Conservation (phyloP, 2,329 filamentous ascomycete species). For the Pestalotiopsis sp. region DNA sequence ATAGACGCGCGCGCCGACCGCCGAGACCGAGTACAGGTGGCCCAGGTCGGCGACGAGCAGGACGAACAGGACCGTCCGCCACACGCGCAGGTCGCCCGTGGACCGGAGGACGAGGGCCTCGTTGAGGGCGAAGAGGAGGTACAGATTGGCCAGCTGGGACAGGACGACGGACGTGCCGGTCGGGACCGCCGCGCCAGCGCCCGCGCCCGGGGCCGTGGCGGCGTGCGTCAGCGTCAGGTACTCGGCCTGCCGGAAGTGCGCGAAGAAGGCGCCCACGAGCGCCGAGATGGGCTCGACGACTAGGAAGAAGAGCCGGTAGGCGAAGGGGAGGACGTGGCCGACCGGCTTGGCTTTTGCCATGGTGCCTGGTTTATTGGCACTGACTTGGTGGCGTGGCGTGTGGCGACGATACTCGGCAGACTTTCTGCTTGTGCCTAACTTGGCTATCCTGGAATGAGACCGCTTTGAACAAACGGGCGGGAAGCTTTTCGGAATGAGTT, state of each 20-base stretch:
- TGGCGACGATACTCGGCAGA: no score
- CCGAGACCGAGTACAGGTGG: slow-evolving; percentile 69
- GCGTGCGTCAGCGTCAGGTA: slow-evolving; percentile 70
- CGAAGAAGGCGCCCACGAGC: slow-evolving; percentile 55
- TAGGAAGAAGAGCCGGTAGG: slow-evolving; percentile 76
- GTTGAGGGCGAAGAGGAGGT: slow-evolving; percentile 76
- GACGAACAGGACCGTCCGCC: slow-evolving; percentile 67
- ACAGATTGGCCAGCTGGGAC: slow-evolving; percentile 78
- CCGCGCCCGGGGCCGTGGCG: slow-evolving; percentile 42
- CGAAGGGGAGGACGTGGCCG: slow-evolving; percentile 53
- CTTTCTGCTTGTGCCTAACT: no score
- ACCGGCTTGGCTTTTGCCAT: slow-evolving; percentile 12
- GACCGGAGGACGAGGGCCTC: slow-evolving; percentile 75
- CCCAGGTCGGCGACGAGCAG: slow-evolving; percentile 77
- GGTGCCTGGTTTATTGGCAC: not conserved
- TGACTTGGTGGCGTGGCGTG: not conserved
- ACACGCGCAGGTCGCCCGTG: slow-evolving; percentile 70
- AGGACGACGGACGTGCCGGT: slow-evolving; percentile 67
- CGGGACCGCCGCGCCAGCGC: slow-evolving; percentile 50
- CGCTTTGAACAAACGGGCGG: no score
- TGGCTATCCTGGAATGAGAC: no score
- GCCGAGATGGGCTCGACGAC: slow-evolving; percentile 67
- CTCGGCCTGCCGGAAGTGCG: slow-evolving; percentile 49
- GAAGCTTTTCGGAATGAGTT: no score
- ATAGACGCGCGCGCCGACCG: slow-evolving; percentile 64